Evolutionary conservation across 2,329 filamentous ascomycete species (phyloP).

Genomic region (Chrysosphaeria jannelii): DNA sequence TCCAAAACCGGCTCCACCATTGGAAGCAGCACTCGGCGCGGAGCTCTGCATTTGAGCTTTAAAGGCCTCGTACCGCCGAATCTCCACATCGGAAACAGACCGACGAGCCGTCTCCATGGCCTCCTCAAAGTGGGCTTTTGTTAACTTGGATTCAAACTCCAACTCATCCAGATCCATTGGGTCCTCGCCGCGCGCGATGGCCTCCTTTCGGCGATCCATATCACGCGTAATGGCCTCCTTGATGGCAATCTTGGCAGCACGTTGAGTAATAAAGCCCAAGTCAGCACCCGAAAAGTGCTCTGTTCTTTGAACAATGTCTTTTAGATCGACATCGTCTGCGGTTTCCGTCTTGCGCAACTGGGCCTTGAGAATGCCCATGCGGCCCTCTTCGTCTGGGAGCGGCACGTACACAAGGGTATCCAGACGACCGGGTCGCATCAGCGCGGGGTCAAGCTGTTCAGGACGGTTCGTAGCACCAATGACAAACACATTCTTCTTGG

Average conservation of each 20-base stretch:
- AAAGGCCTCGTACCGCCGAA: slow-evolving; percentile 93
- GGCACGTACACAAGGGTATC: slow-evolving; percentile 97
- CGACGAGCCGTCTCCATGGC: slow-evolving; percentile 85
- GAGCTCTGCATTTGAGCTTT: slow-evolving; percentile 98
- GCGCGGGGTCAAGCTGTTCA: slow-evolving; percentile 89
- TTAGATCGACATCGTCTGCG: slow-evolving; percentile 55
- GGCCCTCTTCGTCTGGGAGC: slow-evolving; percentile 71
- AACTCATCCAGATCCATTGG: slow-evolving; percentile 66
- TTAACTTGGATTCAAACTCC: slow-evolving; percentile 86
- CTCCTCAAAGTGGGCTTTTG: slow-evolving; percentile 92
- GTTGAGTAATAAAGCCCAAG: slow-evolving; percentile 95
- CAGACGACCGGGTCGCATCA: slow-evolving; percentile 94
- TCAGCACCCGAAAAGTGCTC: slow-evolving; percentile 99
- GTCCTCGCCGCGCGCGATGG: slow-evolving; percentile 58
- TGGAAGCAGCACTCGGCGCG: slow-evolving; percentile 88
- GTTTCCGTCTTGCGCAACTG: slow-evolving; percentile 97
- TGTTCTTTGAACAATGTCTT: slow-evolving; percentile 85
- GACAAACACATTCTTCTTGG: slow-evolving; percentile 99
- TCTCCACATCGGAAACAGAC: slow-evolving; percentile 90
- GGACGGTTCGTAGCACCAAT: slow-evolving; percentile 97
- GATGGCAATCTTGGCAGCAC: slow-evolving; percentile 96
- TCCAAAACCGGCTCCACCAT: slow-evolving; percentile 30
- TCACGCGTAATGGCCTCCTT: slow-evolving; percentile 80
- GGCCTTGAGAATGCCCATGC: slow-evolving; percentile 69
- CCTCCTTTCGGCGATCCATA: slow-evolving; percentile 71